Base-by-base conservation (phyloP, 257 asterid genomes). In the Solanum appendiculatum region DNA sequence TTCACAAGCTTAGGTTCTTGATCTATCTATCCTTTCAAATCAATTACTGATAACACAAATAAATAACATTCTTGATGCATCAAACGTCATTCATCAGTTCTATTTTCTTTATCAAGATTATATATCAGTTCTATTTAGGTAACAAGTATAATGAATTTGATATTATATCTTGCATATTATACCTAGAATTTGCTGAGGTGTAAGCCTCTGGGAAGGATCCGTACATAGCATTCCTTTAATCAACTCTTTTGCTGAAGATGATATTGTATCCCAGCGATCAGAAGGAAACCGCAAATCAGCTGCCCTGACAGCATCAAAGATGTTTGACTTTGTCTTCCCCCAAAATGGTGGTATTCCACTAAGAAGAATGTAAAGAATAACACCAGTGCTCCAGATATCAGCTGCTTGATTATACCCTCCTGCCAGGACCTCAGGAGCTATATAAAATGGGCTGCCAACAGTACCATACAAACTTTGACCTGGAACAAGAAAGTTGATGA, bases 371-470 rank as follows among this genome's bases (percentile, higher is more conserved):
- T 94, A 95, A 85, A 95, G 94, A 86, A 95, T 93, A 85, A 95
- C 98, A 85, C 98, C 98, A 9, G 98, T 92, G 87, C 98, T 94
- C 98, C 98, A 95, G 27, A 94, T 93, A 86, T 95, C 98, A 36
- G 98, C 98, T 63, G 98, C 96, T 89, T 92, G 90, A 88, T 94
- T 89, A 81, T 95, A 95, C 64, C 94, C 96, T 82, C 98, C 96
- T 0, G 89, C 86, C 39, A 95, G 90, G 77, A 95, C 98, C 94
- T 94, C 98, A 7, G 98, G 98, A 86, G 98, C 98, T 89, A 94
- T 95, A 87, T 95, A 95, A 83, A 94, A 94, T 54, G 98, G 98
- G 86, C 98, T 95, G 82, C 98, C 98, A 89, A 94, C 96, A 63
- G 93, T 92, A 27, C 95, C 97, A 34, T 91, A 93, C 86, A 95